Conservation (phyloP, 2,329 filamentous ascomycete genomes). For the Chlorencoelia australis region DNA sequence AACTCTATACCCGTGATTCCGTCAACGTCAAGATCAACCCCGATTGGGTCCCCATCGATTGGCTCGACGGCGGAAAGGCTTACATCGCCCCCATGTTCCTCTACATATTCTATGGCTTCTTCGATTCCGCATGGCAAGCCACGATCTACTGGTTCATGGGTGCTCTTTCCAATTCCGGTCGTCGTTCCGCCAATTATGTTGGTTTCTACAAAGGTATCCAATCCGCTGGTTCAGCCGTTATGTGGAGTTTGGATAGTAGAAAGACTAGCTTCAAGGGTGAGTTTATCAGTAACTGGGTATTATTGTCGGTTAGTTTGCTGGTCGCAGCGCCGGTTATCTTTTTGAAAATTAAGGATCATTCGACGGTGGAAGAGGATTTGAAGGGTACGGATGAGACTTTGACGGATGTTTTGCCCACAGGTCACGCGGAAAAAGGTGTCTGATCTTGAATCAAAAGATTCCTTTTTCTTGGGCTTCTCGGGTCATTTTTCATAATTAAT, state of each 20-base stretch:
- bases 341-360: constrained; percentile 70
- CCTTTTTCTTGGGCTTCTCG: too few relatives aligned
- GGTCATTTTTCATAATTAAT: too few relatives aligned
- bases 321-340: constrained; percentile 72
- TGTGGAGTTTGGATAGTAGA: constrained; percentile 57
- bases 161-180: constrained; percentile 81
- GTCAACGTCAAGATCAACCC: constrained; percentile 7
- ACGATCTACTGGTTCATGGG: constrained; percentile 95
- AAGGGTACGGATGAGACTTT: constrained; percentile 76
- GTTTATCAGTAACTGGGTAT: constrained; percentile 67
- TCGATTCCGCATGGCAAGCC: constrained; percentile 85
- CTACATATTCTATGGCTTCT: constrained; percentile 85
- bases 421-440: constrained; percentile 10
- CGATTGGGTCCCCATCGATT: constrained; percentile 39
- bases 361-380: constrained; percentile 71
- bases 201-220: constrained; percentile 88
- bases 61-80: constrained; percentile 44
- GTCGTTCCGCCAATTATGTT: constrained; percentile 84
- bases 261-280: constrained; percentile 57
- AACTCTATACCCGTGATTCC: constrained; percentile 42
- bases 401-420: constrained; percentile 48
- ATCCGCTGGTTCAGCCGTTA: constrained; percentile 73
- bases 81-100: constrained; percentile 77
- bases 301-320: constrained; percentile 63
- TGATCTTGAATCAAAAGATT: too few relatives aligned